Evolutionary conservation across 768 basidiomycete genomes (phyloP), one percentile per base, ranked within the genome.

Genomic region (Serendipita sp.): DNA sequence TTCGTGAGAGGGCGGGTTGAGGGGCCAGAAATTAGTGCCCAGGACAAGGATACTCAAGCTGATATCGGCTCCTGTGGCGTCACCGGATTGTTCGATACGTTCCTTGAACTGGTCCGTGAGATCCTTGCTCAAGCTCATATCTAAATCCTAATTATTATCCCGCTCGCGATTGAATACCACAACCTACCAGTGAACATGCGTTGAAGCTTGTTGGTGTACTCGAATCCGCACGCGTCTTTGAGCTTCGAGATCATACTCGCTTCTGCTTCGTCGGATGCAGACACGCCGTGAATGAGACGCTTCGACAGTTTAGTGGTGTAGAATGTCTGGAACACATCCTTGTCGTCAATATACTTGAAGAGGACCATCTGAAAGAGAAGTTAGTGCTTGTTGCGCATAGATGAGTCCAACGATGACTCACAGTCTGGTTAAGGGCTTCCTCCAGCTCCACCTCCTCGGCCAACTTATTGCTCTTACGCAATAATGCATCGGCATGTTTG

Each of bases 261-360:
- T 72, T 99, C 95, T 60, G 87, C 88, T 74, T 99, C 95, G 69
- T 97, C 94, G 2, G 94, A 97, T 4, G 91, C 90, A 10, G 92
- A 97, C 2, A 88, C 84, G 11, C 84, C 83, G 68, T 90, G 85
- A 68, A 99, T 91, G 29, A 99, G 83, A 66, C 95, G 91, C 72
- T 89, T 90, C 40, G 90, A 90, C 27, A 98, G 75, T 73, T 91
- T 94, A 67, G 91, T 95, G 15, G 87, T 88, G 76, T 99, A 98
- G 80, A 95, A 98, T 16, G 88, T 88, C 72, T 95, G 93, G 84
- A 97, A 99, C 11, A 98, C 91, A 68, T 99, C 95, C 77, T 96
- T 96, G 79, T 98, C 94, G 72, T 94, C 91, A 69, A 97, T 87
- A 75, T 96, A 98, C 73, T 93, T 93, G 87, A 99, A 96, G 58